Conservation (phyloP, 768 basidiomycete species). For the Termitomyces sp. region DNA sequence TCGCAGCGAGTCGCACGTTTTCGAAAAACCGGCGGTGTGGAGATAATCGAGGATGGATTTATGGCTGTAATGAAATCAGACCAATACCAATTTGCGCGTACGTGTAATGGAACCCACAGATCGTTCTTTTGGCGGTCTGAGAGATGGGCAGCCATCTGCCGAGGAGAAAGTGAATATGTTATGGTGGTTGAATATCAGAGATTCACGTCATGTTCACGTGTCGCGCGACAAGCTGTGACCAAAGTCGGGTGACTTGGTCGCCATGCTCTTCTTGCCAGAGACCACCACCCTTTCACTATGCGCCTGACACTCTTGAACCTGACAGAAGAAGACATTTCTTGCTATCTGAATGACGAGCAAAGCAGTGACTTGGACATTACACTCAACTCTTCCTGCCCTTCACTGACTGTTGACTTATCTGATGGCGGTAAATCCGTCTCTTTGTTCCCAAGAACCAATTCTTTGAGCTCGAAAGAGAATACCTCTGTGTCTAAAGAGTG, state of each 20-base stretch:
- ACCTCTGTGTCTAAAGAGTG: slow-evolving; percentile 10
- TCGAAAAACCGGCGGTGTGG: slow-evolving; percentile 23
- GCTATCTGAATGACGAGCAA: background rate
- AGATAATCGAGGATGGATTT: slow-evolving; percentile 33
- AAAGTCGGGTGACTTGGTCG: background rate
- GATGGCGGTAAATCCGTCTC: background rate
- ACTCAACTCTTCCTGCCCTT: background rate
- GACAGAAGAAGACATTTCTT: slow-evolving; percentile 7
- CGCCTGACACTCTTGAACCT: slow-evolving; percentile 10
- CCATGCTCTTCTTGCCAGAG: background rate
- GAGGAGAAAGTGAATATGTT: background rate
- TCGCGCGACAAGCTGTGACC: background rate
- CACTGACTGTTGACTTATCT: background rate
- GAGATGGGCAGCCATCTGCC: slow-evolving; percentile 6
- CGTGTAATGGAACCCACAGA: slow-evolving; percentile 4
- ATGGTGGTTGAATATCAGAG: background rate
- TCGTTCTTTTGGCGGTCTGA: slow-evolving; percentile 11
- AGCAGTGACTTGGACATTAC: background rate
- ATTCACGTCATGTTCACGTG: slow-evolving; percentile 4
- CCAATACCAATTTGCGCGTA: background rate
- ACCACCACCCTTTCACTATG: background rate
- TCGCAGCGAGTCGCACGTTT: slow-evolving; percentile 27
- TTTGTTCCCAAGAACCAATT: background rate
- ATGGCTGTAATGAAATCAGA: slow-evolving; percentile 19
- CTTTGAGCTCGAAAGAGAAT: background rate